Conservation (phyloP, 2,329 filamentous ascomycete genomes). For the Aureobasidium sp. region DNA sequence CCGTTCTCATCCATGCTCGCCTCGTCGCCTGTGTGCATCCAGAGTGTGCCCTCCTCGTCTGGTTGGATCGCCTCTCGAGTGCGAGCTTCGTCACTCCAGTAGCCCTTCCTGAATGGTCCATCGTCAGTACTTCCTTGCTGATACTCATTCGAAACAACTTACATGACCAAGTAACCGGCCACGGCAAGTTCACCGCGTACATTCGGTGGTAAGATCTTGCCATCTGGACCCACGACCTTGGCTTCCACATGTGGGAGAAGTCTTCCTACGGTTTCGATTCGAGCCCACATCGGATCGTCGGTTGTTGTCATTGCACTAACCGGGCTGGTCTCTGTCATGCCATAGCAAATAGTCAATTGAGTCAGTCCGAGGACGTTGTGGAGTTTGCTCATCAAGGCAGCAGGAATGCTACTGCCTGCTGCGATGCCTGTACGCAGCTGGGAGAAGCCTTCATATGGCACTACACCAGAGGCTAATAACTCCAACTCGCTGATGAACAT, state of each 20-base stretch:
- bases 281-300: constrained; percentile 60
- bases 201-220: constrained; percentile 51
- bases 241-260: constrained; percentile 71
- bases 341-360: constrained; percentile 88
- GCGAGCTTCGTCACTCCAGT: constrained; percentile 64
- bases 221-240: constrained; percentile 65
- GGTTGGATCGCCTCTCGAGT: constrained; percentile 61
- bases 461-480: constrained; percentile 49
- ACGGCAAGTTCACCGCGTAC: constrained; percentile 73
- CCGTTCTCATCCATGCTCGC: constrained; percentile 74
- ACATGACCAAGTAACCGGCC: constrained; percentile 78
- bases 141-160: not conserved
- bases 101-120: constrained; percentile 47
- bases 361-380: constrained; percentile 65
- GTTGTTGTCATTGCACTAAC: constrained; percentile 73
- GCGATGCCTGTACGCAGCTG: constrained; percentile 81
- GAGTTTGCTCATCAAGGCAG: constrained; percentile 68
- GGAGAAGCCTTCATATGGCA: constrained; percentile 20
- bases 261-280: constrained; percentile 68
- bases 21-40: constrained; percentile 93
- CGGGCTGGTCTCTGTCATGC: constrained; percentile 85
- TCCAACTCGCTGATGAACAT: constrained; percentile 92
- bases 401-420: constrained; percentile 76
- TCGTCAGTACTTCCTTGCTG: not conserved
- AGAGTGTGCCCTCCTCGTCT: constrained; percentile 51